phyloP scores from a whole-genome alignment of 305 asterid species.

The Solanum hybrid region DNA sequence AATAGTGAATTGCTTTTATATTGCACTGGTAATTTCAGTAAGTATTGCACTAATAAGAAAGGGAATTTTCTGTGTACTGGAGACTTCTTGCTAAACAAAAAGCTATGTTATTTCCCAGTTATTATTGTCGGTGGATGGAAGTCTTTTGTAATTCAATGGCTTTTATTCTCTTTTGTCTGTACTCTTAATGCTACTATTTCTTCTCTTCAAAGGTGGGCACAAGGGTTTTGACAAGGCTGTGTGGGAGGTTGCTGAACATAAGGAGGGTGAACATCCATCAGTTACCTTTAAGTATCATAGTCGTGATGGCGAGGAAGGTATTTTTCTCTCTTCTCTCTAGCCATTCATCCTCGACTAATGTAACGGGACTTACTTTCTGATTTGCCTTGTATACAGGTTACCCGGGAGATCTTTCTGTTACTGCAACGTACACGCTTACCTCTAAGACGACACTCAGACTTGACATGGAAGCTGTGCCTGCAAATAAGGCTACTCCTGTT shows the following conservation, averaged over 20 bases:
- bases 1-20: background rate
- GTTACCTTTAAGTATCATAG: conserved; percentile 75
- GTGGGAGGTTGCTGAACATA: conserved; percentile 81
- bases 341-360: background rate
- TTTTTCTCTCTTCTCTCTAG: background rate
- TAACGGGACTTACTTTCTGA: background rate
- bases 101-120: background rate
- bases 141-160: background rate
- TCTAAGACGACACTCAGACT: conserved; percentile 72
- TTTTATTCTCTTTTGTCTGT: background rate
- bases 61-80: background rate
- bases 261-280: conserved; percentile 70
- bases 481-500: conserved; percentile 73
- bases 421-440: conserved; percentile 64
- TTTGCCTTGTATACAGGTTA: conserved; percentile 46
- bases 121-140: background rate
- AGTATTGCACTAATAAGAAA: background rate
- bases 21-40: background rate
- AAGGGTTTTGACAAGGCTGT: conserved; percentile 93
- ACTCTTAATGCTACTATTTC: background rate
- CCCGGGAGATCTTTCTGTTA: conserved; percentile 72
- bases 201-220: conserved; percentile 55
- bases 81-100: background rate
- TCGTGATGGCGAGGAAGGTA: conserved; percentile 94
- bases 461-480: conserved; percentile 84